Evolutionary conservation across 352 stramenopile genomes (phyloP).

Genomic region (Globisporangium radiosum): DNA sequence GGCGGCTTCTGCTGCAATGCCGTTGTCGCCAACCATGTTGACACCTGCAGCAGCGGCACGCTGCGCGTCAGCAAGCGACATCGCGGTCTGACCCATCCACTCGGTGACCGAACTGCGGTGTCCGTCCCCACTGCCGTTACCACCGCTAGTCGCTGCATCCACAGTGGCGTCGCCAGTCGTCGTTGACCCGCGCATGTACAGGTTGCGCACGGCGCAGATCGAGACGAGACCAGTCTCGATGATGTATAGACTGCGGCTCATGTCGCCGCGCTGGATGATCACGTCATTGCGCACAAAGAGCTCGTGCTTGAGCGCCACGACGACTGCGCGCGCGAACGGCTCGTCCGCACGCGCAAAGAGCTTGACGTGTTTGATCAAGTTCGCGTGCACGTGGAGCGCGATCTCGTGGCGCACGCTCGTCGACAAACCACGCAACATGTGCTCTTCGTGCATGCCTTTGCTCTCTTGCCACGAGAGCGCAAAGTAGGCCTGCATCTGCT

Average conservation of each 20-base stretch:
- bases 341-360: conserved; percentile 29
- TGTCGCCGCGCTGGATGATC: conserved; percentile 38
- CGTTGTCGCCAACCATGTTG: not conserved
- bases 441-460: conserved; percentile 53
- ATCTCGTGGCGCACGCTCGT: conserved; percentile 49
- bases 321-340: conserved; percentile 24
- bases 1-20: not conserved
- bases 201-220: conserved; percentile 37
- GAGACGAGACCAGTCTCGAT: conserved; percentile 55
- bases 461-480: conserved; percentile 58
- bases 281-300: conserved; percentile 47
- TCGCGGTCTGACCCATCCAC: conserved; percentile 8
- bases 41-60: not conserved
- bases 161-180: not conserved
- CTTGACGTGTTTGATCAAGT: conserved; percentile 37
- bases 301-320: conserved; percentile 31
- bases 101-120: conserved; percentile 11
- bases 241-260: conserved; percentile 38
- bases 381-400: conserved; percentile 46
- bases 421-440: conserved; percentile 46
- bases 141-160: not conserved
- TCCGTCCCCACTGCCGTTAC: not conserved
- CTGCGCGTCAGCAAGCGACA: conserved; percentile 10
- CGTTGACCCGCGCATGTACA: conserved; percentile 4
- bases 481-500: conserved; percentile 75